Evolutionary conservation across 75 land plant genomes (phyloP).

Genomic region (Cryptomeria japonica): DNA sequence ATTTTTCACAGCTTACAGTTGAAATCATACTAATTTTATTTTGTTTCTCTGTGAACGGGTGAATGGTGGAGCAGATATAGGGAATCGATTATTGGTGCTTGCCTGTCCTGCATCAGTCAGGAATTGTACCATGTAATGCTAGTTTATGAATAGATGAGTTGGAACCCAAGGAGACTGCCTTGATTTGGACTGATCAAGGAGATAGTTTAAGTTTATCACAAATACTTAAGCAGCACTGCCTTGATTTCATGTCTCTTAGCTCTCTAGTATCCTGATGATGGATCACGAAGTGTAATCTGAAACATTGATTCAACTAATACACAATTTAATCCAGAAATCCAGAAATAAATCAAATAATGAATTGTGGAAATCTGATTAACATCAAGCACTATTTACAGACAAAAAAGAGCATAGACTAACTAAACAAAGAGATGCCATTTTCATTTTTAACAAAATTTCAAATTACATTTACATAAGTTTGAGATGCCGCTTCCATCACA

Average conservation of each 20-base stretch:
- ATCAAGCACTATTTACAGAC: not conserved
- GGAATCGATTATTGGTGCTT: no score
- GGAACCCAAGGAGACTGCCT: not conserved
- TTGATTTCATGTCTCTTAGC: no score
- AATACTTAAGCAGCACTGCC: not conserved
- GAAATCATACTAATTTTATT: not conserved
- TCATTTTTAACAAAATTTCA: not conserved
- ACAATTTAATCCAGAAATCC: no score
- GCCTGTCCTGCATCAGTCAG: not conserved
- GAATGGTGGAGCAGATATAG: no score
- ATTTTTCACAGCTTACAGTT: not conserved
- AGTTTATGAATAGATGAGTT: not conserved
- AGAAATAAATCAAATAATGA: no score
- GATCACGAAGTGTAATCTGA: no score
- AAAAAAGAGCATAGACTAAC: not conserved
- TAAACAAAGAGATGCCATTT: not conserved
- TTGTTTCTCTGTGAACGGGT: not conserved
- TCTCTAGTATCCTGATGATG: no score
- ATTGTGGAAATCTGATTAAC: no score
- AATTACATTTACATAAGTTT: not conserved
- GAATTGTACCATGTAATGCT: not conserved
- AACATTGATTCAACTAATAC: no score
- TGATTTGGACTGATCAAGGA: not conserved
- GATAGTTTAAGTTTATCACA: not conserved
- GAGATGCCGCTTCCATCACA: not conserved